Evolutionary conservation across 805 yeast genomes (phyloP).

Genomic region (Metschnikowia colocasiae): DNA sequence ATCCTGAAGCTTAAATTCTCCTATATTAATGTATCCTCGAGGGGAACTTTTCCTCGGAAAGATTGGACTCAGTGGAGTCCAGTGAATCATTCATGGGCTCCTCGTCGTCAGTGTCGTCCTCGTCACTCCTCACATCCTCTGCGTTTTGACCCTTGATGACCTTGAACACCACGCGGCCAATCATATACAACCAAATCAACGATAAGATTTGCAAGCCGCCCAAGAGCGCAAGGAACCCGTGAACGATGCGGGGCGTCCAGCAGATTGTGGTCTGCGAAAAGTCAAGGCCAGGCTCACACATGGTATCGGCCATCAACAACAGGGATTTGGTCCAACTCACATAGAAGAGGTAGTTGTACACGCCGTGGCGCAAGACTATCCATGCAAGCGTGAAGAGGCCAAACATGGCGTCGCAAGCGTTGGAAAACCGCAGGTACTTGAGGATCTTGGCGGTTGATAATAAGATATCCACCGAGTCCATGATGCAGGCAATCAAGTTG

Average conservation of each 20-base stretch:
- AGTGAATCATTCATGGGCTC: neutral
- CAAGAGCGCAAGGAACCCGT: conserved; percentile 52
- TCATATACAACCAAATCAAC: conserved; percentile 71
- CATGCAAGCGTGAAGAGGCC: conserved; percentile 62
- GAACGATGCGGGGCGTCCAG: conserved; percentile 45
- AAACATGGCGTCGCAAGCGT: conserved; percentile 66
- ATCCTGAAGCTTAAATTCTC: neutral
- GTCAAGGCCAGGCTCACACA: conserved; percentile 35
- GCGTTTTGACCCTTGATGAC: conserved; percentile 74
- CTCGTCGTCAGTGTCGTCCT: conserved; percentile 51
- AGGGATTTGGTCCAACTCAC: conserved; percentile 48
- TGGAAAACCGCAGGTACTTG: conserved; percentile 62
- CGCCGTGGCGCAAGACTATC: conserved; percentile 69
- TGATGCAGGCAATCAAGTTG: conserved; percentile 67
- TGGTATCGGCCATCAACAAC: conserved; percentile 41
- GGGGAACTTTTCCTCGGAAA: neutral
- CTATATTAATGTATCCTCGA: neutral
- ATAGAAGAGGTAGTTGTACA: conserved; percentile 62
- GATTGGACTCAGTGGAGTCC: conserved; percentile 1
- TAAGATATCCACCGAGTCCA: conserved; percentile 80
- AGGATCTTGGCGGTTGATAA: conserved; percentile 72
- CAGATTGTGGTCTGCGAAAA: conserved; percentile 27
- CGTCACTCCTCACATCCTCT: conserved; percentile 84
- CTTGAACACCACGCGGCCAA: conserved; percentile 62
- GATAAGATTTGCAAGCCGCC: conserved; percentile 64